Percentiles rank a stretch among this genome's conserved stretches.
Evolutionary conservation across 129 eudicot species (phyloP).

Genomic region (Rutidosis leptorrhynchoides): DNA sequence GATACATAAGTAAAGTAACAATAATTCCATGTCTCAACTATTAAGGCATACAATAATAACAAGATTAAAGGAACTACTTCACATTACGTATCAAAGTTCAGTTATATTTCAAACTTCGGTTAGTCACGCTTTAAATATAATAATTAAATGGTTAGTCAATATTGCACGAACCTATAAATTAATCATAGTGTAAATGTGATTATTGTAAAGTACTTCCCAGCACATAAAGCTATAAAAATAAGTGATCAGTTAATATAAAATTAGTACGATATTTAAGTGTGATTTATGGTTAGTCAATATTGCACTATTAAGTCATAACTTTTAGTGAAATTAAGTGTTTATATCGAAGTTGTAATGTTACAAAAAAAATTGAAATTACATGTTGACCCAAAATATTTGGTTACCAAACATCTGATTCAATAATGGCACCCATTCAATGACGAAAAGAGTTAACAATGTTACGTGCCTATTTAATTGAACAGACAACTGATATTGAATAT

Average conservation of each 20-base stretch:
- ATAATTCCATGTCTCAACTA: no score
- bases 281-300: no score
- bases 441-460: neutral
- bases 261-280: neutral
- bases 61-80: no score
- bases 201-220: neutral
- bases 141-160: neutral
- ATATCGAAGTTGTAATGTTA: neutral
- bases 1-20: no score
- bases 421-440: neutral
- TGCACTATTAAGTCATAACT: neutral
- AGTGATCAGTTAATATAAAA: neutral
- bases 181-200: neutral
- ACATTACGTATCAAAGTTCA: no score
- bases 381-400: neutral
- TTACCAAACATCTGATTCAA: conserved; percentile 1
- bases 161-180: neutral
- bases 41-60: no score
- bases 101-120: no score
- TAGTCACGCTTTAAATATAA: no score
- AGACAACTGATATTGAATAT: no score
- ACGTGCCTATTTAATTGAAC: no score
- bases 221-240: neutral
- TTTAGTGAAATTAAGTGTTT: neutral
- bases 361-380: neutral